Percentiles rank a stretch among this genome's conserved stretches.
Conservation (phyloP, 179 eudicot genomes). For the Vitellaria paradoxa region DNA sequence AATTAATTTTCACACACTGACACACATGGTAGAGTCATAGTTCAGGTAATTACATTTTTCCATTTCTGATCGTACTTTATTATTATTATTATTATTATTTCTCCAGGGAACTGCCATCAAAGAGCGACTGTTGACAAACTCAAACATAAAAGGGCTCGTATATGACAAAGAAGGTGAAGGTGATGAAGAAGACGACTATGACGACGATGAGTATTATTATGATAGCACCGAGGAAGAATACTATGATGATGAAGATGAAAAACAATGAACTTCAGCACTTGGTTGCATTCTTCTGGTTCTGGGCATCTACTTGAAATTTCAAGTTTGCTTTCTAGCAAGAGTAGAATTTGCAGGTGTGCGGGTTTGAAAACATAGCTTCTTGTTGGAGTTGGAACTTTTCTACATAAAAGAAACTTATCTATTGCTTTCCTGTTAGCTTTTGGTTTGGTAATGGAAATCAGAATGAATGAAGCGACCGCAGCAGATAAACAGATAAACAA, state of each 20-base stretch:
- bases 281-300: background rate
- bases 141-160: conserved; percentile 29
- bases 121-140: conserved; percentile 47
- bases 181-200: conserved; percentile 18
- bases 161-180: conserved; percentile 46
- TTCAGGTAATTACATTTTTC: background rate
- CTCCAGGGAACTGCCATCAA: conserved; percentile 79
- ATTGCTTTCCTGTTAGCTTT: too few species aligned
- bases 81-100: background rate
- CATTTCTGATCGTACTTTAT: background rate
- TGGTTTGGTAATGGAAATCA: too few species aligned
- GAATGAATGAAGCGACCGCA: too few species aligned
- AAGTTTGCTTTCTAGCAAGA: background rate
- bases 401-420: too few species aligned
- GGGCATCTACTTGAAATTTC: background rate
- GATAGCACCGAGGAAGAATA: conserved; percentile 42
- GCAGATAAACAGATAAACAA: too few species aligned
- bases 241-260: conserved; percentile 40
- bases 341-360: background rate
- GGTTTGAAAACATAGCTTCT: too few species aligned
- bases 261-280: conserved; percentile 8
- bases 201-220: conserved; percentile 31
- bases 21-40: background rate
- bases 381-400: too few species aligned
- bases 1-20: background rate